These are phyloP conservation scores for Hirschioporus abietinus DNA, from an alignment of 768 basidiomycete genomes.

Conservation along the genomic window DNA sequence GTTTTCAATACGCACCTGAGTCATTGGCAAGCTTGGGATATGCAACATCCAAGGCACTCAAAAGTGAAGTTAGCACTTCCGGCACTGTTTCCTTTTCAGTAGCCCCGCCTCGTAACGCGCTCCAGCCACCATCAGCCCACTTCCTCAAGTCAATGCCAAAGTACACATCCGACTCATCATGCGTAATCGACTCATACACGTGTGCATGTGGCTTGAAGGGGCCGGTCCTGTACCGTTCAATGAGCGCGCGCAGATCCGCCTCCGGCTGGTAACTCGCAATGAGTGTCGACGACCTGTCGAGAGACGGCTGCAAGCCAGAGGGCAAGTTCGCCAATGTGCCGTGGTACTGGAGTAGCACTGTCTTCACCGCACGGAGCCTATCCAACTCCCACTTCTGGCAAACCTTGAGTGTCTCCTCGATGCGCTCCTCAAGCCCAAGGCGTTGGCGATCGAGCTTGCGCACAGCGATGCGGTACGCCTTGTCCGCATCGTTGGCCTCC, in stretches of 20 bases:
- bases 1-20: conserved; percentile 39
- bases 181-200: conserved; percentile 79
- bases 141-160: conserved; percentile 90
- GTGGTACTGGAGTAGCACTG: conserved; percentile 87
- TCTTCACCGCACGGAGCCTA: conserved; percentile 77
- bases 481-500: conserved; percentile 80
- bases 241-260: conserved; percentile 77
- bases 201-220: conserved; percentile 86
- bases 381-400: conserved; percentile 86
- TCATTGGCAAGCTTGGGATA: conserved; percentile 61
- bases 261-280: conserved; percentile 86
- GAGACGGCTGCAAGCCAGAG: conserved; percentile 54
- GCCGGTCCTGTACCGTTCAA: conserved; percentile 90
- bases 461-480: conserved; percentile 73
- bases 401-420: conserved; percentile 76
- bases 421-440: conserved; percentile 77
- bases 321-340: conserved; percentile 72
- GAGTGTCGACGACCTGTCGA: conserved; percentile 68
- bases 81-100: conserved; percentile 64
- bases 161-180: conserved; percentile 78
- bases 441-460: conserved; percentile 79
- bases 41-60: conserved; percentile 56
- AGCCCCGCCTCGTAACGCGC: conserved; percentile 42
- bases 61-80: conserved; percentile 62
- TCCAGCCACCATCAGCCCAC: conserved; percentile 86